These are phyloP conservation scores for Russula virescens DNA, from an alignment of 768 basidiomycete genomes.

Conservation along the genomic window DNA sequence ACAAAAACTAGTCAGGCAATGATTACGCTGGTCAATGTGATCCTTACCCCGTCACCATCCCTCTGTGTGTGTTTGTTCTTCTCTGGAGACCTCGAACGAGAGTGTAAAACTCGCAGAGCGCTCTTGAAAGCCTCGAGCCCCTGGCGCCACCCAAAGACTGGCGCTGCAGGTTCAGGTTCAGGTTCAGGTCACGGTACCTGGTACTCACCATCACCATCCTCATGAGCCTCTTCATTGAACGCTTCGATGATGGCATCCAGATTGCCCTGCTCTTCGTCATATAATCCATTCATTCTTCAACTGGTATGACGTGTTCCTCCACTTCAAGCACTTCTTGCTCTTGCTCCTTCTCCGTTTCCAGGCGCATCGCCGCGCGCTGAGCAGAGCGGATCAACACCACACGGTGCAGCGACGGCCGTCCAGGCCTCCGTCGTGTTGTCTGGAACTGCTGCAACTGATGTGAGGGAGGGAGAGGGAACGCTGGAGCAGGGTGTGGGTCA, in stretches of 20 bases:
- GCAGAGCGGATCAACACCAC: conserved; percentile 67
- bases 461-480: conserved; percentile 23
- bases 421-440: conserved; percentile 27
- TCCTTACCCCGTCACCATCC: conserved; percentile 9
- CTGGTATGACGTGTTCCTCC: conserved; percentile 14
- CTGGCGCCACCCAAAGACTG: conserved; percentile 31
- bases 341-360: conserved; percentile 47
- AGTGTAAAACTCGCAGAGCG: conserved; percentile 31
- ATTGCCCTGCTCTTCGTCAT: conserved; percentile 15
- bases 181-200: too few species aligned
- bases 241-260: conserved; percentile 15
- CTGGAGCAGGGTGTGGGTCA: conserved; percentile 7
- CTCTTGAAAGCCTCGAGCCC: conserved; percentile 32
- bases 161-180: conserved; percentile 31
- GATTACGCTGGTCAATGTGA: background rate
- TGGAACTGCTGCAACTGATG: conserved; percentile 24
- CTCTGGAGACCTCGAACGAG: conserved; percentile 27
- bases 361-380: conserved; percentile 50
- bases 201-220: conserved; percentile 28
- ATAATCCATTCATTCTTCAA: conserved; percentile 24
- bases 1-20: background rate
- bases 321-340: conserved; percentile 39
- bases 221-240: conserved; percentile 22
- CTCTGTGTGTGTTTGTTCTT: conserved; percentile 19
- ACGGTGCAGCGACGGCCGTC: conserved; percentile 52